These are phyloP conservation scores for Schizophyllum commune DNA, from an alignment of 1,284 basidiomycete genomes.

Conservation along the genomic window DNA sequence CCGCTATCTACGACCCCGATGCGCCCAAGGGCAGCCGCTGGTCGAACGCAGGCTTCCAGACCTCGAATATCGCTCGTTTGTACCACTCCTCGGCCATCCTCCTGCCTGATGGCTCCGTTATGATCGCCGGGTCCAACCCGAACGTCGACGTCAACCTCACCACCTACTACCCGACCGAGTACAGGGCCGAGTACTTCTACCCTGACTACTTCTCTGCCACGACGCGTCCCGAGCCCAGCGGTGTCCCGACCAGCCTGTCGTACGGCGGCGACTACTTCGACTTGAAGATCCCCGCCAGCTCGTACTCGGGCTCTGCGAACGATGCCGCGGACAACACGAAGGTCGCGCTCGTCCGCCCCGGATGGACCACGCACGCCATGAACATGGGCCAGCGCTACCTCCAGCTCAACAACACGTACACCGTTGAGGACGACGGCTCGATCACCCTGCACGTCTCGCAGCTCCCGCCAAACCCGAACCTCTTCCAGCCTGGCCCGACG, in stretches of 20 bases:
- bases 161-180: conserved; percentile 77
- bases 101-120: conserved; percentile 79
- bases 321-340: conserved; percentile 71
- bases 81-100: conserved; percentile 90
- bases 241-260: conserved; percentile 64
- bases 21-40: conserved; percentile 61
- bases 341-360: conserved; percentile 76
- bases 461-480: conserved; percentile 72
- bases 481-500: conserved; percentile 83
- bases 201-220: conserved; percentile 75
- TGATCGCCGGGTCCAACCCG: conserved; percentile 90
- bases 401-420: conserved; percentile 76
- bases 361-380: conserved; percentile 94
- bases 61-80: conserved; percentile 64
- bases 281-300: conserved; percentile 50
- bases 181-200: conserved; percentile 84
- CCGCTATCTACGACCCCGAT: conserved; percentile 72
- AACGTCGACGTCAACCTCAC: conserved; percentile 76
- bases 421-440: conserved; percentile 69
- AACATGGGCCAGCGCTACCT: conserved; percentile 86
- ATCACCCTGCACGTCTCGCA: conserved; percentile 73
- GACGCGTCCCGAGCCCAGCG: conserved; percentile 64
- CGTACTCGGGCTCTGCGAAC: conserved; percentile 61
- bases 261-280: conserved; percentile 86
- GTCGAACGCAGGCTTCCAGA: conserved; percentile 58